Evolutionary conservation across 129 eudicot species (phyloP).

Genomic region (Smallanthus sonchifolius): DNA sequence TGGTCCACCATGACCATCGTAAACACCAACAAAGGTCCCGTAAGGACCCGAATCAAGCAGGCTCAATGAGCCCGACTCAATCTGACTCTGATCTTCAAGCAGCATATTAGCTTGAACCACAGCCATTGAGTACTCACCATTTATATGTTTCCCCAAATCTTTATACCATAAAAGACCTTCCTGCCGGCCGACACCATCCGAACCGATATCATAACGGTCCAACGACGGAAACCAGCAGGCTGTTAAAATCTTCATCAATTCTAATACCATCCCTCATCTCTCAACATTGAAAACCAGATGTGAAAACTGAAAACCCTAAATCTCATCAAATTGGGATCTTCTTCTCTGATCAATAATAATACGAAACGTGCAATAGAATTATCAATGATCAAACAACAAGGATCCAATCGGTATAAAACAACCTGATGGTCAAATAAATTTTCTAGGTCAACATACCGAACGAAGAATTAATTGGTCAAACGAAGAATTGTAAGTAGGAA

Average conservation of each 20-base stretch:
- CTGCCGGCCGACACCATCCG: slow-evolving; percentile 53
- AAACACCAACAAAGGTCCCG: slow-evolving; percentile 79
- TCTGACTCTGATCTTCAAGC: slow-evolving; percentile 82
- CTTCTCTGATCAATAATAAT: background rate
- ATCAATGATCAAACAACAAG: background rate
- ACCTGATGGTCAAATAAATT: slow-evolving; percentile 20
- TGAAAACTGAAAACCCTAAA: slow-evolving; percentile 8
- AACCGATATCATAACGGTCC: slow-evolving; percentile 40
- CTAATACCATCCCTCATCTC: slow-evolving; percentile 82
- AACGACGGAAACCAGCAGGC: slow-evolving; percentile 65
- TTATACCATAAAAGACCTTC: slow-evolving; percentile 75
- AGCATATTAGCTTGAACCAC: slow-evolving; percentile 80
- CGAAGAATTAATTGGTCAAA: slow-evolving; percentile 23
- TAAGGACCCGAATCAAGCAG: slow-evolving; percentile 66
- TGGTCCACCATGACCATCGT: slow-evolving; percentile 90
- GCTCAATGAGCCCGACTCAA: slow-evolving; percentile 79
- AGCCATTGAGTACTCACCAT: slow-evolving; percentile 79
- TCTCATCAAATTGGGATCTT: background rate
- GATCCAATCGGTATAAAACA: slow-evolving; percentile 2
- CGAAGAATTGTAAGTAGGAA: slow-evolving; percentile 19
- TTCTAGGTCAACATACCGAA: slow-evolving; percentile 29
- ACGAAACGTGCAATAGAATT: background rate
- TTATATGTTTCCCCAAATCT: slow-evolving; percentile 55
- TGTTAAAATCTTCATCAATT: slow-evolving; percentile 49
- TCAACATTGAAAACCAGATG: slow-evolving; percentile 63